phyloP scores from a whole-genome alignment of 495 filamentous ascomycete genomes.

The Tirmania nivea region DNA sequence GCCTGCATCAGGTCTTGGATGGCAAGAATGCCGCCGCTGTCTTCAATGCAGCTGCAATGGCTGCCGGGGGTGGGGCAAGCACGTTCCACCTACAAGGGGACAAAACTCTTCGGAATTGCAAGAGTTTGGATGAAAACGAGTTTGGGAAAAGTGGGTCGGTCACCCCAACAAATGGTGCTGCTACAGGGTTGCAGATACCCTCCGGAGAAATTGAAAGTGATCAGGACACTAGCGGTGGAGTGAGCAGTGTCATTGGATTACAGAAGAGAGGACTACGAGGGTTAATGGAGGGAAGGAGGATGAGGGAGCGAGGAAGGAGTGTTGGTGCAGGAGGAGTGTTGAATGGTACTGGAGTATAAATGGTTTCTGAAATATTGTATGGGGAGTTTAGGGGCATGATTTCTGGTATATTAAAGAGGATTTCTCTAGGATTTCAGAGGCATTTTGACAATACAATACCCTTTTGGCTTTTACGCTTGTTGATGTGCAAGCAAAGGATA shows the following conservation, averaged over 20 bases:
- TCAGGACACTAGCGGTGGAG: conserved; percentile 61
- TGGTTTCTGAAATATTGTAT: too few relatives aligned
- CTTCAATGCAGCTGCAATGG: conserved; percentile 97
- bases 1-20: conserved; percentile 76
- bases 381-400: too few relatives aligned
- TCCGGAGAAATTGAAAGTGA: conserved; percentile 4
- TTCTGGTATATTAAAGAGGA: too few relatives aligned
- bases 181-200: not conserved
- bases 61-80: conserved; percentile 56
- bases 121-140: conserved; percentile 13
- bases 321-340: conserved; percentile 11
- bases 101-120: conserved; percentile 9
- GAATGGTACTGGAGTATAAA: not conserved
- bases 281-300: conserved; percentile 79
- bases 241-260: conserved; percentile 85
- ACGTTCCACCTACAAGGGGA: conserved; percentile 2
- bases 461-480: too few relatives aligned
- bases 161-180: conserved; percentile 12
- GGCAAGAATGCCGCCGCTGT: conserved; percentile 85
- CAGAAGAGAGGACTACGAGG: conserved; percentile 86
- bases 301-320: conserved; percentile 44
- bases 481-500: too few relatives aligned
- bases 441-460: too few relatives aligned
- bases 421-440: too few relatives aligned
- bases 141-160: conserved; percentile 2